Evolutionary conservation across 2,329 filamentous ascomycete genomes (phyloP).

Genomic region (Neodidymelliopsis sp.): DNA sequence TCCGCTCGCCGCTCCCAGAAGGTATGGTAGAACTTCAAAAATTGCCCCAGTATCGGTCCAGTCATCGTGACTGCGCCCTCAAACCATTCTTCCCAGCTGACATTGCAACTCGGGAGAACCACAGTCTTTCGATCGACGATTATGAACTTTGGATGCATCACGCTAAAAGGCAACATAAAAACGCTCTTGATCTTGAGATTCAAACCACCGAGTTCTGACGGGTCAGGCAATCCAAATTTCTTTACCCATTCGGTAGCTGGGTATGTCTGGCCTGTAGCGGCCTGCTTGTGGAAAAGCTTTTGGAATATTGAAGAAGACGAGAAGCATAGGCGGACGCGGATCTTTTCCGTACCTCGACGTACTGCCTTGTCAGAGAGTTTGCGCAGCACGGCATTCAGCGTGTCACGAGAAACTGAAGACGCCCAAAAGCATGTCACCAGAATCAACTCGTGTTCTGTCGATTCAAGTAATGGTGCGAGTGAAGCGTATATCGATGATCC

Average conservation of each 20-base stretch:
- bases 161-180: conserved; percentile 80
- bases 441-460: conserved; percentile 70
- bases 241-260: conserved; percentile 64
- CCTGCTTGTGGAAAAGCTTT: conserved; percentile 77
- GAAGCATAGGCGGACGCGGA: conserved; percentile 76
- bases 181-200: conserved; percentile 77
- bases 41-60: conserved; percentile 67
- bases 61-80: conserved; percentile 75
- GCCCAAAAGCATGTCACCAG: conserved; percentile 88
- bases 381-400: conserved; percentile 65
- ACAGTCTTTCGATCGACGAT: conserved; percentile 72
- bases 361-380: conserved; percentile 62
- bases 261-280: conserved; percentile 68
- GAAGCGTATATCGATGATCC: conserved; percentile 53
- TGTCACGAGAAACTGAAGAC: conserved; percentile 66
- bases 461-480: conserved; percentile 68
- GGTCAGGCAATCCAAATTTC: conserved; percentile 69
- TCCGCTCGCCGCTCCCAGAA: conserved; percentile 67
- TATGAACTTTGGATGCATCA: conserved; percentile 89
- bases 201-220: conserved; percentile 64
- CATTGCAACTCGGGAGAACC: conserved; percentile 80
- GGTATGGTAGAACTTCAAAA: conserved; percentile 70
- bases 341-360: conserved; percentile 44
- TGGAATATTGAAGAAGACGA: conserved; percentile 76
- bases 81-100: conserved; percentile 89